Evolutionary conservation across 2,329 filamentous ascomycete species (phyloP), one percentile per base, ranked within the genome.

Genomic region (Dryadomyces quercivorus): DNA sequence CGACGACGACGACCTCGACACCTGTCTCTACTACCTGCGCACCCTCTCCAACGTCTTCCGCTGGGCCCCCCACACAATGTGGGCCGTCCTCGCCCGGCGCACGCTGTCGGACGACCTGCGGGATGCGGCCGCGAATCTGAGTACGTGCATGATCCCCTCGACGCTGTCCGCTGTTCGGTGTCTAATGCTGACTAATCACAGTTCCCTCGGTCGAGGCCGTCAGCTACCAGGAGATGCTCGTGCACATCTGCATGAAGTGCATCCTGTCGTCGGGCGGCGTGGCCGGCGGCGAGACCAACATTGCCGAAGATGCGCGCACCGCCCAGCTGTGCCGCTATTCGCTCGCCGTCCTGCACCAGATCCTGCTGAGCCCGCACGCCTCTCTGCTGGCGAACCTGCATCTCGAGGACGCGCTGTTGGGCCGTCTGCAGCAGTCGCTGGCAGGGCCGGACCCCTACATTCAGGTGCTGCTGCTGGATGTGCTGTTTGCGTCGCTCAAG

Each of bases 21-120:
- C 90, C 55, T 88, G 84, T 57, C 71, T 88, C 2, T 94, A 95
- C 66, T 85, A 92, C 62, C 70, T 96, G 20, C 80, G 81, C 52
- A 85, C 86, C 2, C 67, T 95, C 1, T 82, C 82, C 5, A 86
- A 88, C 59, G 76, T 94, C 26, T 70, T 95, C 16, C 75, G 78
- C 26, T 83, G 81, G 67, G 80, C 81, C 55, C 85, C 77, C 20
- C 82, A 86, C 48, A 76, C 78, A 52, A 82, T 85, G 9, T 91
- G 88, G 85, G 73, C 77, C 13, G 76, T 84, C 5, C 69, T 94
- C 43, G 81, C 86, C 1, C 81, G 81, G 6, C 84, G 84, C 53
- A 71, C 72, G 16, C 70, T 81, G 40, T 68, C 71, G 31, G 69
- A 73, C 18, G 70, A 76, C 38, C 73, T 72, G 26, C 69, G 70